Conservation (phyloP, 495 filamentous ascomycete species). For the Tuber magnatum region DNA sequence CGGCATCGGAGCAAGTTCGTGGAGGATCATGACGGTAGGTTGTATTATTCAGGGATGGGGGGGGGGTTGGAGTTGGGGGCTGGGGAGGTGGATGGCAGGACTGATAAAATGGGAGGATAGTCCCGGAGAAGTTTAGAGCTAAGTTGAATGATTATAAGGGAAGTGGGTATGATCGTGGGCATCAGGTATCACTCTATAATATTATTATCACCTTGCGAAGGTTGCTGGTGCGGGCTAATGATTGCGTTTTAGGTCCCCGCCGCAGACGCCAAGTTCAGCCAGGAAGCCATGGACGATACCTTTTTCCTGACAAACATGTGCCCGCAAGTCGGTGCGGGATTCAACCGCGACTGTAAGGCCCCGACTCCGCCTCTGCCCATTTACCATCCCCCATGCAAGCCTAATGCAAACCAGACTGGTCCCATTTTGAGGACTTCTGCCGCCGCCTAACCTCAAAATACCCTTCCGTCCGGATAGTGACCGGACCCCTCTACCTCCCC, state of each 20-base stretch:
- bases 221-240: slow-evolving; percentile 8
- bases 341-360: slow-evolving; percentile 66
- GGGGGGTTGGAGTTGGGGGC: too few species aligned
- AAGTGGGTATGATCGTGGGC: slow-evolving; percentile 92
- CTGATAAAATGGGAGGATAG: slow-evolving; percentile 34
- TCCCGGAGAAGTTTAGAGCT: slow-evolving; percentile 82
- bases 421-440: slow-evolving; percentile 97
- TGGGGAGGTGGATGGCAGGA: background rate
- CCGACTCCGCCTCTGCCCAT: background rate
- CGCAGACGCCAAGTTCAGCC: slow-evolving; percentile 92
- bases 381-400: background rate
- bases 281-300: slow-evolving; percentile 86
- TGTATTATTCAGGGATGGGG: background rate
- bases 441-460: slow-evolving; percentile 70
- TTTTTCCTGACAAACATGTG: slow-evolving; percentile 94
- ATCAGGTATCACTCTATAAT: slow-evolving; percentile 71
- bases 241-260: slow-evolving; percentile 58
- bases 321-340: slow-evolving; percentile 92
- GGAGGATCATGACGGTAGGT: slow-evolving; percentile 54
- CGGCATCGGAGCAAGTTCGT: slow-evolving; percentile 73
- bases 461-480: slow-evolving; percentile 82
- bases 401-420: slow-evolving; percentile 60
- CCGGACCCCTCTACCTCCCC: slow-evolving; percentile 87
- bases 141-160: slow-evolving; percentile 88
- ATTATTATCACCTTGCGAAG: too few species aligned